Percentiles rank a stretch among this genome's conserved stretches.
These are phyloP conservation scores for Uncinocarpus reesii DNA, from an alignment of 2,329 filamentous ascomycete species.

Conservation along the genomic window DNA sequence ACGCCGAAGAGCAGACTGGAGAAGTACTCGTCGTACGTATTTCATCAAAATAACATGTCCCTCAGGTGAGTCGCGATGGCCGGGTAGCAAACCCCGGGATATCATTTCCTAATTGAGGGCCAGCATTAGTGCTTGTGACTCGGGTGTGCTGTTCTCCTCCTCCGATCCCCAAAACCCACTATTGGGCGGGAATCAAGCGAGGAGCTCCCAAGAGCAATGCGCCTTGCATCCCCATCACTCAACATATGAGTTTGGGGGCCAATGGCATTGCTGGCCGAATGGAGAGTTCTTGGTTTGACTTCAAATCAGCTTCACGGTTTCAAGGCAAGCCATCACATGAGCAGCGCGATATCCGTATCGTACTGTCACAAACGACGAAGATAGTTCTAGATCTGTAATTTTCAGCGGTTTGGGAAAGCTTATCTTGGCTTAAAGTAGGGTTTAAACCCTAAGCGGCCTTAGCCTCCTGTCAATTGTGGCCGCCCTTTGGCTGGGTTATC, in stretches of 20 bases:
- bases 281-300: not conserved
- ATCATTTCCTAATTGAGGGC: slow-evolving; percentile 1
- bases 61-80: not conserved
- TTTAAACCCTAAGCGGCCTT: not conserved
- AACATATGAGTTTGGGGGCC: not conserved
- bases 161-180: not conserved
- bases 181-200: not conserved
- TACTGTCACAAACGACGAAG: not conserved
- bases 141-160: not conserved
- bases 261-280: not conserved
- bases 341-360: not conserved
- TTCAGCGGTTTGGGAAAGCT: not conserved
- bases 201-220: not conserved
- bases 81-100: not conserved
- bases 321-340: not conserved
- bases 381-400: slow-evolving; percentile 4
- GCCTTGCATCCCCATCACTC: not conserved
- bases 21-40: slow-evolving; percentile 6
- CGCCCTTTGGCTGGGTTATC: not conserved
- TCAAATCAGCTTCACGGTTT: not conserved
- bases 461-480: not conserved
- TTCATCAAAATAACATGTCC: not conserved
- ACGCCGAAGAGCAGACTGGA: not conserved
- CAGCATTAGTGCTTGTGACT: not conserved
- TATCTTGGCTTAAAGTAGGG: not conserved